Evolutionary conservation across 164 flowering plant species (phyloP).

Genomic region (Macadamia tetraphylla): DNA sequence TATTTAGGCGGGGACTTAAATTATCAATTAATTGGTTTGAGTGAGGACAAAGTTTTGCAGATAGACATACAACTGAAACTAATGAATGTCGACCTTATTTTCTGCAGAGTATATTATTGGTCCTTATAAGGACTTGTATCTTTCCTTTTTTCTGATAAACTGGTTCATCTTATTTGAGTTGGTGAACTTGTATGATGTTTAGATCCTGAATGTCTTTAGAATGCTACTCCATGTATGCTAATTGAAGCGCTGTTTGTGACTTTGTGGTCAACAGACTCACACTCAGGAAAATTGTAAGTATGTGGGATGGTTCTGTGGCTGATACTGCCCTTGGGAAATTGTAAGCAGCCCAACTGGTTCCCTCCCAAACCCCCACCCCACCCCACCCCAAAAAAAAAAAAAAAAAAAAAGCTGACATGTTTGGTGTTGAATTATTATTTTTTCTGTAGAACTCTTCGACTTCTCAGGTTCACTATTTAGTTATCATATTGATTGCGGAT

Average conservation of each 20-base stretch:
- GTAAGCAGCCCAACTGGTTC: too few species aligned
- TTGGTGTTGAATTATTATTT: too few species aligned
- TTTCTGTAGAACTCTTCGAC: too few species aligned
- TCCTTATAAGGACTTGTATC: background rate
- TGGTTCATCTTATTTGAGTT: conserved; percentile 1
- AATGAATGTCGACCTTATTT: conserved; percentile 4
- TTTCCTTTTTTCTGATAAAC: background rate
- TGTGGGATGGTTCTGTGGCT: too few species aligned
- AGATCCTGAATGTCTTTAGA: background rate
- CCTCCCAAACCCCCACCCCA: too few species aligned
- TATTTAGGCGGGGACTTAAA: background rate
- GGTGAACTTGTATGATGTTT: background rate
- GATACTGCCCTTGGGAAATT: too few species aligned
- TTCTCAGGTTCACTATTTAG: too few species aligned
- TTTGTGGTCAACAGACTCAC: background rate
- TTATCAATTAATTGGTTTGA: conserved; percentile 1
- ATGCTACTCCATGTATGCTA: background rate
- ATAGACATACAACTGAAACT: conserved; percentile 9
- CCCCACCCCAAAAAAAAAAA: too few species aligned
- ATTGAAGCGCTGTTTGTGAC: background rate
- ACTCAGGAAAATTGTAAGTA: too few species aligned
- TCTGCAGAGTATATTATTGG: conserved; percentile 3
- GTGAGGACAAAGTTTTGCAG: conserved; percentile 13
- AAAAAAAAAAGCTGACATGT: too few species aligned
- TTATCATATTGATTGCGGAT: too few species aligned